Conservation (phyloP, 2,329 filamentous ascomycete genomes). For the Diaporthe destruens region DNA sequence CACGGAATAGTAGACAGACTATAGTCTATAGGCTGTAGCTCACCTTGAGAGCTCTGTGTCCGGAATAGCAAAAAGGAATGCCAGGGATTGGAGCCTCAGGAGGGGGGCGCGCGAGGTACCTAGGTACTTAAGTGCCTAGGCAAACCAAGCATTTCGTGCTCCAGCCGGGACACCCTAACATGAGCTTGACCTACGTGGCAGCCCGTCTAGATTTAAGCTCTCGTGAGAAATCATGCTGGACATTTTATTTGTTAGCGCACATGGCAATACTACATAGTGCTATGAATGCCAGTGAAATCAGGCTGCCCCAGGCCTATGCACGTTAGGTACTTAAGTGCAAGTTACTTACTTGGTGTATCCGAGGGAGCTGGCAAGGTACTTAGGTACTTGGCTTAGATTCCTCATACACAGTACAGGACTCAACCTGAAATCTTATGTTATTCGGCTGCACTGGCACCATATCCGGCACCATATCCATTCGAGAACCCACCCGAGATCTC, state of each 20-base stretch:
- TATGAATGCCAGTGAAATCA: neutral
- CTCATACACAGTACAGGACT: no score
- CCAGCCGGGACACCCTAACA: conserved; percentile 7
- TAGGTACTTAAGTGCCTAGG: no score
- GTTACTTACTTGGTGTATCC: no score
- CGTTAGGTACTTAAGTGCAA: no score
- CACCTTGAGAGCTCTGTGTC: neutral
- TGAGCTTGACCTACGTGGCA: conserved; percentile 20
- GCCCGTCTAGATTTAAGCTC: conserved; percentile 3
- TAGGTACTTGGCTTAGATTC: no score
- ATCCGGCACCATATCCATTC: neutral
- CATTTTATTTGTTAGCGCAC: no score
- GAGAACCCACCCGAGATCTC: neutral
- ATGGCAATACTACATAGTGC: neutral
- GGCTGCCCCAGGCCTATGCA: no score
- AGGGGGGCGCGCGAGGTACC: neutral
- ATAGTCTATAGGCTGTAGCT: neutral
- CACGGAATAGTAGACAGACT: neutral
- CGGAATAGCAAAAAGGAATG: neutral
- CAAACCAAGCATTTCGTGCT: conserved; percentile 1
- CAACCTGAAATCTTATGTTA: neutral
- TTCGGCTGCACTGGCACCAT: neutral
- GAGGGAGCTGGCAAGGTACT: no score
- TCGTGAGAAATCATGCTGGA: neutral
- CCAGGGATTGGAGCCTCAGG: neutral